Conservation (phyloP, 1,284 basidiomycete genomes). For the Pisolithus thermaeus region DNA sequence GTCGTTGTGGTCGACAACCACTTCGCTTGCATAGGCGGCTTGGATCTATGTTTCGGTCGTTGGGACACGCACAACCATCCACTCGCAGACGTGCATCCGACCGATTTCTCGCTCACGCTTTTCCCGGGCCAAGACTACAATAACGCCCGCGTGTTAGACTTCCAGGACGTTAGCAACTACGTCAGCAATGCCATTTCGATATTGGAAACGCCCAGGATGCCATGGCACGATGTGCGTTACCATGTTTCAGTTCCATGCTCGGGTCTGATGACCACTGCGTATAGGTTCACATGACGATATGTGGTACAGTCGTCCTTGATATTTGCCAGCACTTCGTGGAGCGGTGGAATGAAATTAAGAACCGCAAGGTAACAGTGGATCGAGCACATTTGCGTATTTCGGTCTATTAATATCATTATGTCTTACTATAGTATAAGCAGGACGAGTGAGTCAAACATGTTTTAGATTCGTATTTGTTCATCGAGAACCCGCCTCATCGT, state of each 20-base stretch:
- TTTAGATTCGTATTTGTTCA: neutral
- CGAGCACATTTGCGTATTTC: neutral
- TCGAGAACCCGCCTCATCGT: constrained; percentile 3
- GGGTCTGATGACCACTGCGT: neutral
- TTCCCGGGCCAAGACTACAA: constrained; percentile 96
- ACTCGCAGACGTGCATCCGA: constrained; percentile 85
- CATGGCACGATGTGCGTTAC: constrained; percentile 76
- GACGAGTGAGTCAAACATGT: constrained; percentile 38
- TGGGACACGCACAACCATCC: constrained; percentile 90
- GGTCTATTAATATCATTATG: constrained; percentile 5
- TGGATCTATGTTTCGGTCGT: constrained; percentile 91
- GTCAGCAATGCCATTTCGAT: constrained; percentile 70
- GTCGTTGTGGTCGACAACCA: constrained; percentile 85
- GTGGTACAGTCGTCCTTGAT: constrained; percentile 81
- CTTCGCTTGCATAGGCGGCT: constrained; percentile 74
- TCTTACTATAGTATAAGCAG: constrained; percentile 41
- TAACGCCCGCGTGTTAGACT: constrained; percentile 78
- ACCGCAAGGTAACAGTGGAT: constrained; percentile 51
- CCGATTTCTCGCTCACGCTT: constrained; percentile 72
- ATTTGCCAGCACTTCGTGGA: constrained; percentile 89
- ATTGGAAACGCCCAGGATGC: constrained; percentile 75
- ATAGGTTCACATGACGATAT: constrained; percentile 80
- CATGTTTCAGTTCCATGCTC: too few relatives aligned
- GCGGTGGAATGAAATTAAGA: constrained; percentile 82
- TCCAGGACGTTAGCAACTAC: constrained; percentile 78